Conservation (phyloP, 495 filamentous ascomycete genomes). For the Trichoderma reesei region DNA sequence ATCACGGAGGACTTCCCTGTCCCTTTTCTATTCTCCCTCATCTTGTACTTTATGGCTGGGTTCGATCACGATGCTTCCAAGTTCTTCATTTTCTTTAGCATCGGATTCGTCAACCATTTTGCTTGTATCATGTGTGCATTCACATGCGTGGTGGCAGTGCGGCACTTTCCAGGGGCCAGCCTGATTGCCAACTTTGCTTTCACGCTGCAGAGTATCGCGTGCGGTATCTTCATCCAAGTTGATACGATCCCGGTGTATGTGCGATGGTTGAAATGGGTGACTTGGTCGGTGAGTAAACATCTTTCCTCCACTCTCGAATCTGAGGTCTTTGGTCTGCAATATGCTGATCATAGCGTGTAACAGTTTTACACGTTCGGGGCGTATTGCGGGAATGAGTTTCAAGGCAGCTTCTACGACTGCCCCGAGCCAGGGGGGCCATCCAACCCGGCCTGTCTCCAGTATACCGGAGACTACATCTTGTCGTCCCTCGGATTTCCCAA, state of each 20-base stretch:
- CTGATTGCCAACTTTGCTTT: constrained; percentile 59
- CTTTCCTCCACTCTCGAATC: not conserved
- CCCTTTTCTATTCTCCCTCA: constrained; percentile 53
- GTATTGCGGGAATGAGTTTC: constrained; percentile 58
- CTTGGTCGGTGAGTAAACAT: constrained; percentile 37
- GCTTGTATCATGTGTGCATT: constrained; percentile 53
- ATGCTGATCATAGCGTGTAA: not conserved
- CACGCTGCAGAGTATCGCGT: constrained; percentile 61
- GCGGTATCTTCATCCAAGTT: constrained; percentile 63
- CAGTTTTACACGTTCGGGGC: constrained; percentile 61
- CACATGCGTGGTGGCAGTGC: constrained; percentile 46
- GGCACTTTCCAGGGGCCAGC: constrained; percentile 53
- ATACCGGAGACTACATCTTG: constrained; percentile 58
- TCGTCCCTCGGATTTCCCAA: constrained; percentile 50
- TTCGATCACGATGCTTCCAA: constrained; percentile 48
- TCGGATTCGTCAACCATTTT: constrained; percentile 56
- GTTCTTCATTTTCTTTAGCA: constrained; percentile 59
- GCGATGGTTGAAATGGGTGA: constrained; percentile 58
- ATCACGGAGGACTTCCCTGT: constrained; percentile 59
- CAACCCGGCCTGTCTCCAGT: constrained; percentile 54
- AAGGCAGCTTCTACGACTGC: constrained; percentile 57
- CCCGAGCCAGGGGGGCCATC: constrained; percentile 44
- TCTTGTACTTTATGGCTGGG: constrained; percentile 69
- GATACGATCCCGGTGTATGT: constrained; percentile 64
- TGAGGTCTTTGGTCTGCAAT: not conserved